Percentiles rank a stretch among this genome's conserved stretches.
Evolutionary conservation across 2,329 filamentous ascomycete species (phyloP).

Genomic region (Cordyceps pruinosa): DNA sequence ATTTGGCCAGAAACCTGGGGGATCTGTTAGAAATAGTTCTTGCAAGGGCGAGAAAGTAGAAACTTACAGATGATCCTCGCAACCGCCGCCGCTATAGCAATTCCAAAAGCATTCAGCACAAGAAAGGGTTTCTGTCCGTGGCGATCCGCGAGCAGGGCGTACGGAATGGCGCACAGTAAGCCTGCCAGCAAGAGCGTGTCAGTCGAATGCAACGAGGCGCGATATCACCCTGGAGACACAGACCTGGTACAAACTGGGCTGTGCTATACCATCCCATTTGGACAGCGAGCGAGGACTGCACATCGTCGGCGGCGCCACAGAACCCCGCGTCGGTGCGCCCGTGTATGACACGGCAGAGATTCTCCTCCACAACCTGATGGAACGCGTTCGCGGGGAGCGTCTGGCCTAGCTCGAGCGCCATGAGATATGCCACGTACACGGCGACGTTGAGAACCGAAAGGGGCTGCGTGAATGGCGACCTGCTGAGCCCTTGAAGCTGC

Average conservation of each 20-base stretch:
- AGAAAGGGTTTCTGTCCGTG: constrained; percentile 1
- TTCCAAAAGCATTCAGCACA: neutral
- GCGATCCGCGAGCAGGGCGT: neutral
- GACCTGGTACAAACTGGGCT: neutral
- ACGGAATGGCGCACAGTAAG: neutral
- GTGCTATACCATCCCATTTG: neutral
- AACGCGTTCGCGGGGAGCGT: neutral
- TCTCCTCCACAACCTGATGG: constrained; percentile 4
- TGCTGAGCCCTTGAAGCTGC: too few relatives aligned
- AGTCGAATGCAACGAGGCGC: too few relatives aligned
- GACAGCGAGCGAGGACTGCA: neutral
- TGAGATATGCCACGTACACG: neutral
- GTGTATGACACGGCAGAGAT: neutral
- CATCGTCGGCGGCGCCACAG: neutral
- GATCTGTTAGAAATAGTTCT: neutral
- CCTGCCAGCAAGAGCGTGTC: neutral
- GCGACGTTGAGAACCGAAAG: neutral
- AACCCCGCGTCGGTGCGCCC: neutral
- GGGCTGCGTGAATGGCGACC: neutral
- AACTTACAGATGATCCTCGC: neutral
- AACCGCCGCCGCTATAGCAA: neutral
- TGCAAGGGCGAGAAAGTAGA: too few relatives aligned
- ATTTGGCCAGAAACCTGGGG: neutral
- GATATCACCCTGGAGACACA: too few relatives aligned
- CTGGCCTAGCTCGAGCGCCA: neutral